These are phyloP conservation scores for Hanseniaspora sp. DNA, from an alignment of 1,139 yeast species.

Conservation along the genomic window DNA sequence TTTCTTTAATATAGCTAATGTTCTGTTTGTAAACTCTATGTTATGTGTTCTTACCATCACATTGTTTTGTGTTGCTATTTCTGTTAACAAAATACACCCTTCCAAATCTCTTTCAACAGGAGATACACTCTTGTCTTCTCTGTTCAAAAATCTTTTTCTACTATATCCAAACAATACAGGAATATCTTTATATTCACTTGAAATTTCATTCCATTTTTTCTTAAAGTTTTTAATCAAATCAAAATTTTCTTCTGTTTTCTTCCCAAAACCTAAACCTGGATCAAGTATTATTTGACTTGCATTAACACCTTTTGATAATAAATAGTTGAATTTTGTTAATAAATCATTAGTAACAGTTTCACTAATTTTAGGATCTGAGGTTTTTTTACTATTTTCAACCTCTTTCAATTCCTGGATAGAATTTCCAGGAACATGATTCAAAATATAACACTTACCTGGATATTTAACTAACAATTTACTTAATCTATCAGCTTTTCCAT, in stretches of 20 bases:
- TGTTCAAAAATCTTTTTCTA: conserved; percentile 78
- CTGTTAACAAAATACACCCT: conserved; percentile 65
- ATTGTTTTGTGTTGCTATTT: conserved; percentile 54
- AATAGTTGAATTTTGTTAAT: conserved; percentile 43
- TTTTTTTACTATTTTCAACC: conserved; percentile 43
- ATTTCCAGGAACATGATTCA: conserved; percentile 79
- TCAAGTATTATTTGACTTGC: conserved; percentile 89
- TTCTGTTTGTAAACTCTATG: conserved; percentile 54
- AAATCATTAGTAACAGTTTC: conserved; percentile 57
- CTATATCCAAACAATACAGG: conserved; percentile 75
- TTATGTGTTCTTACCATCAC: conserved; percentile 89
- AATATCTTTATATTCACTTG: conserved; percentile 25
- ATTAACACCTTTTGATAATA: conserved; percentile 52
- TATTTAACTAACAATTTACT: conserved; percentile 54
- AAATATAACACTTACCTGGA: conserved; percentile 59
- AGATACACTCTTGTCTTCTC: conserved; percentile 37
- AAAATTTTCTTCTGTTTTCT: conserved; percentile 56
- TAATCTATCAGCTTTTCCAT: conserved; percentile 33
- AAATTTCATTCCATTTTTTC: conserved; percentile 42
- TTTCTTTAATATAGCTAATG: conserved; percentile 64
- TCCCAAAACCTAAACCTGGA: conserved; percentile 95
- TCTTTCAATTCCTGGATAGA: conserved; percentile 36
- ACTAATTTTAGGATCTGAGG: conserved; percentile 32
- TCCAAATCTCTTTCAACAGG: conserved; percentile 60
- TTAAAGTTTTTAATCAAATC: conserved; percentile 50